phyloP scores from a whole-genome alignment of 257 asterid species.

The Fraxinus pennsylvanica region DNA sequence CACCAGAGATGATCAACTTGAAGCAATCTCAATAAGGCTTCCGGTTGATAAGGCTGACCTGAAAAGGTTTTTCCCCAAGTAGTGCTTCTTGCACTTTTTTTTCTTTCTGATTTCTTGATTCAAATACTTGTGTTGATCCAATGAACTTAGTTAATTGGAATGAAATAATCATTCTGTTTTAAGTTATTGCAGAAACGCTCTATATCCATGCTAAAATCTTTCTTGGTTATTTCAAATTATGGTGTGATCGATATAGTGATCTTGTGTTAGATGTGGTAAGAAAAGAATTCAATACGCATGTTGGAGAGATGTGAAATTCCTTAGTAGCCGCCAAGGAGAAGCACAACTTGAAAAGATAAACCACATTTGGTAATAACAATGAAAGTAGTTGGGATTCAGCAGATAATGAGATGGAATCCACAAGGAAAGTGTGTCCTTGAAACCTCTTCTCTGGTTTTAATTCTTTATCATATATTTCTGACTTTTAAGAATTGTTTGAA shows the following conservation, averaged over 20 bases:
- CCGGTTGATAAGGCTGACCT: conserved; percentile 75
- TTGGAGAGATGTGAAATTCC: conserved; percentile 53
- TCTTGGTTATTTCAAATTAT: conserved; percentile 37
- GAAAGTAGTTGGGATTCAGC: conserved; percentile 31
- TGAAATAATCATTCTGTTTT: not conserved
- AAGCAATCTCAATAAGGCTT: conserved; percentile 72
- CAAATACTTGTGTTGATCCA: not conserved
- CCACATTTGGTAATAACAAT: conserved; percentile 60
- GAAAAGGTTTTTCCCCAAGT: conserved; percentile 57
- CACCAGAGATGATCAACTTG: conserved; percentile 65
- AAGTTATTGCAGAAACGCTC: no score
- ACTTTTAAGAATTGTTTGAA: no score
- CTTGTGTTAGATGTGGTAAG: conserved; percentile 63
- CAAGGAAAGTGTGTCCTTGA: no score
- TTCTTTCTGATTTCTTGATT: not conserved
- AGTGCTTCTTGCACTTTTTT: conserved; percentile 25
- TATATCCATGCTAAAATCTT: not conserved
- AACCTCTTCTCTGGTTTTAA: no score
- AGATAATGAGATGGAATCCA: no score
- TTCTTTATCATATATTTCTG: no score
- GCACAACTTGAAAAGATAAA: conserved; percentile 44
- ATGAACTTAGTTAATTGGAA: not conserved
- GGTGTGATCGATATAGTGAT: conserved; percentile 64
- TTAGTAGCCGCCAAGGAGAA: conserved; percentile 26
- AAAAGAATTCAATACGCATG: conserved; percentile 55